Evolutionary conservation across 2,329 filamentous ascomycete species (phyloP), one percentile per base, ranked within the genome.

Genomic region (Arthrobotrys conoides): DNA sequence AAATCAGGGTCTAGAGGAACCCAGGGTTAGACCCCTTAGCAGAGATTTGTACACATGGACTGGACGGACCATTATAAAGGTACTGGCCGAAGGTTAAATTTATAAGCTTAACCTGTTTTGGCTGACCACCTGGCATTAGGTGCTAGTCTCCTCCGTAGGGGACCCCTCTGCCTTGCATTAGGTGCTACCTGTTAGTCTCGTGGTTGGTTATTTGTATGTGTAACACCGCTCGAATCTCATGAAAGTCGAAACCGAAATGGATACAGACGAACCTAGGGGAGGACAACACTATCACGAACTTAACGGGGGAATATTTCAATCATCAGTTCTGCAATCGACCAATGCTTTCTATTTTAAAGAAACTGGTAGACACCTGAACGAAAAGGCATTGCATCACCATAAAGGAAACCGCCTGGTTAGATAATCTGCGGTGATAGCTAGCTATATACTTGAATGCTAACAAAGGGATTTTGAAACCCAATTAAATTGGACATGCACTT

Each of bases 11-110:
- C 57, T 44, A 33, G 33, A 61, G 33, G 10, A 27, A 16, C n/a
- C 18, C 20, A 61, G 57, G 33, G 57, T 44, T 44, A 14, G 57
- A 20, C 22, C 36, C 57, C 57, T 61, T 41, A n/a, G 53, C 53
- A n/a, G 53, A 57, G 27, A 38, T 20, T 38, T 57, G 44, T 46
- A 14, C 30, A 57, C n/a, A 57, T 57, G 30, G 38, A 57, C 38
- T 57, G 30, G 38, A 57, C 38, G 6, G 3, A 36, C 38, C 14
- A 12, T 41, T 41, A 9, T 12, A n/a, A n/a, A 41, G 38, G 16
- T 12, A 41, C 38, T 12, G 38, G 38, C 16, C 2, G 3, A 16
- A 14, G 14, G 14, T 41, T 1, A 41, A 5, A n/a, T 5, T 41
- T 4, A 16, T 5, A 18, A n/a, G n/a, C n/a, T 46, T 27, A 20